These are phyloP conservation scores for Phoenix dactylifera DNA, from an alignment of 176 grass and related monocot genomes.

Conservation along the genomic window DNA sequence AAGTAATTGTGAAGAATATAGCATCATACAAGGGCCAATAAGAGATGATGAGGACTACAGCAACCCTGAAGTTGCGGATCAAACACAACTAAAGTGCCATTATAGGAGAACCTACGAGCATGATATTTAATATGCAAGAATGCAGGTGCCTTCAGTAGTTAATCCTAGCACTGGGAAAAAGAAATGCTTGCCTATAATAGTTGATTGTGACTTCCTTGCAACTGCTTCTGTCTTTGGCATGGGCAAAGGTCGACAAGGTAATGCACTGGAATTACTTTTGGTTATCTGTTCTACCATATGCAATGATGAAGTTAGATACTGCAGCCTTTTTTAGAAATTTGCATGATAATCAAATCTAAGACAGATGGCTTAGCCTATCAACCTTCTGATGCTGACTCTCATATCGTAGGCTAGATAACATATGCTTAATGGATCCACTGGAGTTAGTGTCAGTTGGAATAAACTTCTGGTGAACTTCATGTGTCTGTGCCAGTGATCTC, in stretches of 20 bases:
- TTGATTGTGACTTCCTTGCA: slow-evolving; percentile 25
- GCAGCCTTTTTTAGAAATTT: slow-evolving; percentile 10
- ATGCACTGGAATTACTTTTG: slow-evolving; percentile 23
- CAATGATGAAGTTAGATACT: slow-evolving; percentile 32
- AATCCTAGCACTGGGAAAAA: background rate
- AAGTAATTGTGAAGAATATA: too few species aligned
- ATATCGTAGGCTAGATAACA: slow-evolving; percentile 13
- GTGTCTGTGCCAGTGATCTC: slow-evolving; percentile 19
- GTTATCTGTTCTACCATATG: slow-evolving; percentile 49
- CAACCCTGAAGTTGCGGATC: too few species aligned
- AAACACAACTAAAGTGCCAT: too few species aligned
- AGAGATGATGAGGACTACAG: too few species aligned
- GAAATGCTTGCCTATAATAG: slow-evolving; percentile 27
- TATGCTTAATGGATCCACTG: slow-evolving; percentile 8
- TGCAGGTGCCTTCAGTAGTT: too few species aligned
- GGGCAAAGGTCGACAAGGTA: slow-evolving; percentile 24
- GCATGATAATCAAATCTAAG: slow-evolving; percentile 12
- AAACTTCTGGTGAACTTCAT: slow-evolving; percentile 17
- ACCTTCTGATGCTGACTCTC: slow-evolving; percentile 46
- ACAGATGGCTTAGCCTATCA: slow-evolving; percentile 22
- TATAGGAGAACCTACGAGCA: too few species aligned
- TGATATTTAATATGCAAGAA: too few species aligned
- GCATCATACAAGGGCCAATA: too few species aligned
- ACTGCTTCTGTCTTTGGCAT: slow-evolving; percentile 15
- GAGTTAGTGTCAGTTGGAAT: slow-evolving; percentile 20